Evolutionary conservation across 306 rosid species (phyloP).

Genomic region (Fagus sylvatica): DNA sequence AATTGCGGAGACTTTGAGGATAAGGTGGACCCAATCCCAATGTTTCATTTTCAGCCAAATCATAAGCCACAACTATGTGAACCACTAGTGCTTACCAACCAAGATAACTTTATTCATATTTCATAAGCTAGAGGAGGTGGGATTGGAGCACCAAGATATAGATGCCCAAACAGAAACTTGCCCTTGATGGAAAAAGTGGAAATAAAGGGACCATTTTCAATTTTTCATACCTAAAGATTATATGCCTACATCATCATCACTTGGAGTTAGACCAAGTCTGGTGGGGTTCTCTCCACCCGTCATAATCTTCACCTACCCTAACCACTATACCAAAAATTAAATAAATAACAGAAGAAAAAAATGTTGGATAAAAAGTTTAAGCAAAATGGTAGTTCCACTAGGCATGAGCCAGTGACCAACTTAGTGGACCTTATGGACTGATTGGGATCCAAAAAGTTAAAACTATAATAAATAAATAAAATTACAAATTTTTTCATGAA

Average conservation of each 20-base stretch:
- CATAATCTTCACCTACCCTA: conserved; percentile 59
- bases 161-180: no score
- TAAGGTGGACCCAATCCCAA: background rate
- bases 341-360: background rate
- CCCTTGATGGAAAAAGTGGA: background rate
- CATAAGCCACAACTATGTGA: conserved; percentile 29
- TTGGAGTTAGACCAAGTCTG: conserved; percentile 3
- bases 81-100: conserved; percentile 30
- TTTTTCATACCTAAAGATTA: conserved; percentile 1
- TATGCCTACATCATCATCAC: background rate
- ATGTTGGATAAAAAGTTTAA: background rate
- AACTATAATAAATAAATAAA: no score
- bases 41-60: background rate
- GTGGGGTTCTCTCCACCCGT: conserved; percentile 43
- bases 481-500: no score
- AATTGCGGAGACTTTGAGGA: conserved; percentile 13
- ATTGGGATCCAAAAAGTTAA: background rate
- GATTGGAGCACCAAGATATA: no score
- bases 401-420: conserved; percentile 2
- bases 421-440: background rate
- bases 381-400: background rate
- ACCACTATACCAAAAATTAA: conserved; percentile 30
- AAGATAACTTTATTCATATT: no score
- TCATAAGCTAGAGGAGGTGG: no score
- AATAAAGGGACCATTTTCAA: background rate